A percentile compares a stretch with the other conserved stretches of the same genome.
These are phyloP conservation scores for Plasmopara halstedii DNA, from an alignment of 352 stramenopile genomes.

Conservation along the genomic window DNA sequence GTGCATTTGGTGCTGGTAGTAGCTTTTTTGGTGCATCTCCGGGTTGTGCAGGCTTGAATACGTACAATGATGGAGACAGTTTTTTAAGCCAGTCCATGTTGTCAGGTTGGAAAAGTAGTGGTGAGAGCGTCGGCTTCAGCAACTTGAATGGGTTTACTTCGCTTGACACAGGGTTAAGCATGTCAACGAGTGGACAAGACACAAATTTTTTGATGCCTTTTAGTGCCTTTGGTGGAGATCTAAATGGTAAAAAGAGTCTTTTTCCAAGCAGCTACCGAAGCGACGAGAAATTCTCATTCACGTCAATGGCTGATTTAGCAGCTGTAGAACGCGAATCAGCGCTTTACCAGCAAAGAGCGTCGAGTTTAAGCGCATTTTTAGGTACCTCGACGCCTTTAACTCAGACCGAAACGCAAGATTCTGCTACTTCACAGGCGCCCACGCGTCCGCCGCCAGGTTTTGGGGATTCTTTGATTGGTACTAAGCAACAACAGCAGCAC, in stretches of 20 bases:
- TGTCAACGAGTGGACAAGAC: conserved; percentile 13
- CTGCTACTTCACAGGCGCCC: conserved; percentile 18
- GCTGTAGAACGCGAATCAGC: conserved; percentile 61
- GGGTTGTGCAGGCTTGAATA: conserved; percentile 57
- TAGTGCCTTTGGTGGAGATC: conserved; percentile 1
- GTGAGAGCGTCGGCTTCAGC: conserved; percentile 21
- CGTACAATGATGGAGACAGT: conserved; percentile 38
- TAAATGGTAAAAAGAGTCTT: neutral
- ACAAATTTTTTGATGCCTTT: conserved; percentile 12
- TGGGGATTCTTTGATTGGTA: conserved; percentile 10
- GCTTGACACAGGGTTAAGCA: conserved; percentile 8
- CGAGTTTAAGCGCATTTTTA: conserved; percentile 70
- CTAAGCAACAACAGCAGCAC: conserved; percentile 19
- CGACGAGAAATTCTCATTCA: conserved; percentile 21
- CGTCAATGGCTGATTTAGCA: conserved; percentile 55
- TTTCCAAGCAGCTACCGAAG: conserved; percentile 3
- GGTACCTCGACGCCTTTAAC: conserved; percentile 17
- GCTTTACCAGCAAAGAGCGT: conserved; percentile 61
- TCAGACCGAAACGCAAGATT: conserved; percentile 17
- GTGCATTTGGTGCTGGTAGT: conserved; percentile 26
- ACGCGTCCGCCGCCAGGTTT: conserved; percentile 39
- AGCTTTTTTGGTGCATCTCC: conserved; percentile 38
- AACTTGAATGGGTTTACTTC: conserved; percentile 7
- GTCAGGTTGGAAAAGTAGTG: conserved; percentile 52
- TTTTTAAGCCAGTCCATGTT: conserved; percentile 36